Evolutionary conservation across 2,329 filamentous ascomycete genomes (phyloP).

Genomic region (Bretziella fagacearum): DNA sequence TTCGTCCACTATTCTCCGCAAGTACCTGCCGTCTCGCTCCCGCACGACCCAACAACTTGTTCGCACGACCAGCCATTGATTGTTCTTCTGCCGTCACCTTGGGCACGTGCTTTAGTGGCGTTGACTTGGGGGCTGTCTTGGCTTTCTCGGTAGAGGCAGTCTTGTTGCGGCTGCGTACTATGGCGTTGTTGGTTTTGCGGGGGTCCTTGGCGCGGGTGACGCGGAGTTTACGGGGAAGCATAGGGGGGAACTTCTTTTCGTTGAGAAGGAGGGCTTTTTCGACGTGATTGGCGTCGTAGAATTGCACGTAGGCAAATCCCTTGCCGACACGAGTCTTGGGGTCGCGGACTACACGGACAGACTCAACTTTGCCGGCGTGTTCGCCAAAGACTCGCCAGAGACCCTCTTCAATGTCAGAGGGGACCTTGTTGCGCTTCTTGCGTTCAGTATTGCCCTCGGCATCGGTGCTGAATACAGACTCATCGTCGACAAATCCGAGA

Average conservation of each 20-base stretch:
- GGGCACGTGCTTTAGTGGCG: constrained; percentile 42
- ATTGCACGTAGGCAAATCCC: constrained; percentile 95
- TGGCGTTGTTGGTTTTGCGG: constrained; percentile 38
- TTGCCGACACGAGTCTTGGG: constrained; percentile 84
- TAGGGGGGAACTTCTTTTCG: constrained; percentile 82
- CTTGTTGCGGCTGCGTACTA: constrained; percentile 26
- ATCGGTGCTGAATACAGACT: constrained; percentile 50
- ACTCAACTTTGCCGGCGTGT: constrained; percentile 66
- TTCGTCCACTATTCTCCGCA: constrained; percentile 13
- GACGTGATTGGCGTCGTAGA: constrained; percentile 71
- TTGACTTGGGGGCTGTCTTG: constrained; percentile 21
- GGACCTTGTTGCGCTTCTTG: constrained; percentile 57
- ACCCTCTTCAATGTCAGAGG: constrained; percentile 82
- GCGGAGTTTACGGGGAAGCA: constrained; percentile 76
- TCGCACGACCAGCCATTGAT: constrained; percentile 54
- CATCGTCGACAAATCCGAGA: constrained; percentile 87
- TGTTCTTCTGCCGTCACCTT: constrained; percentile 55
- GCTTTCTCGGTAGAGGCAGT: constrained; percentile 23
- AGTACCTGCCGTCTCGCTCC: constrained; percentile 34
- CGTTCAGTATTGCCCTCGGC: constrained; percentile 49
- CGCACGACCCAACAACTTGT: constrained; percentile 55
- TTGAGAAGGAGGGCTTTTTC: constrained; percentile 80
- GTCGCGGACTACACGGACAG: constrained; percentile 81
- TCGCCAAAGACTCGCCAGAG: constrained; percentile 68
- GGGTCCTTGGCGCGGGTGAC: constrained; percentile 72